Base-by-base conservation (phyloP, 1,284 basidiomycete genomes). In the Fomitiporia mediterranea region DNA sequence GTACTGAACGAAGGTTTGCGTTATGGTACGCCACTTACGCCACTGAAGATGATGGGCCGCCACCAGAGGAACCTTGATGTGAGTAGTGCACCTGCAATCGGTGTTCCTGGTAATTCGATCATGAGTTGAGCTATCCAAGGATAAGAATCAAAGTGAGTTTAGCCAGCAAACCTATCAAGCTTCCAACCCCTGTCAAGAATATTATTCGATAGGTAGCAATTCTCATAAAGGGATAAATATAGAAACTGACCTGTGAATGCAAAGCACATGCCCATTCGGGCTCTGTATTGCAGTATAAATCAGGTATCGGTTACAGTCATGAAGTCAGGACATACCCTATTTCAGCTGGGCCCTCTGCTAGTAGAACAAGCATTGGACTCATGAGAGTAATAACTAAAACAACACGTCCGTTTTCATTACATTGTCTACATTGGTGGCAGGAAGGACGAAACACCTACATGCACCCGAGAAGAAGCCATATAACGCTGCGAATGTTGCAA, bases 381-480 rank as follows among this genome's bases (percentile, higher is more conserved):
- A 59, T 55, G 15, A 58, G 38, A 15, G 56, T 42, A 2, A 58
- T 34, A 44, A 34, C 56, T 58, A 25, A 15, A 46, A 7, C 11
- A 4, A 28, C 2, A 46, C 32, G 13, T 6, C 32, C 32, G 32
- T 6, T 6, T 13, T 6, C 32, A 34, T 34, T n/a, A n/a, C n/a
- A n/a, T n/a, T n/a, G n/a, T n/a, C n/a, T n/a, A n/a, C n/a, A n/a
- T n/a, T n/a, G n/a, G n/a, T n/a, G n/a, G n/a, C 32, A 34, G 32
- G 13, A 34, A 34, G 32, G 13, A 34, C 7, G 32, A 34, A 34
- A 30, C 13, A 54, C 53, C 6, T 37, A 63, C 59, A 61, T 8
- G 59, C 59, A 17, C 65, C 64, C 15, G 61, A 56, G 47, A 63
- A 63, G 56, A 64, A 58, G 1, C 63, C 63, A 53, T 64, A 64